Evolutionary conservation across 768 basidiomycete species (phyloP).

Genomic region (Tulasnella sp.): DNA sequence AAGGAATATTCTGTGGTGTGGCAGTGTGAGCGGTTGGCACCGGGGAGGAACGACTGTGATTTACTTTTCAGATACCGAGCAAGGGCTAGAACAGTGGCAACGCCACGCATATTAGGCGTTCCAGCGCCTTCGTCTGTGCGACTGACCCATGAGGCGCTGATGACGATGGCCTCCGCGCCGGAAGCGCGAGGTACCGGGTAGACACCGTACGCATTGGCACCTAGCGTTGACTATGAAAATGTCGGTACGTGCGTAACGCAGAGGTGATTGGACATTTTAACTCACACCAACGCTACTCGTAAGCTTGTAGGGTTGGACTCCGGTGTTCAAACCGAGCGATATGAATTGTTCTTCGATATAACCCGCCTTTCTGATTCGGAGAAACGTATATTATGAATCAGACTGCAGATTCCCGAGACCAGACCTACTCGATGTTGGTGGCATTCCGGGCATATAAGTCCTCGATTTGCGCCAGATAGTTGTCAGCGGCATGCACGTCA

Average conservation of each 20-base stretch:
- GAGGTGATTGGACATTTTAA: neutral
- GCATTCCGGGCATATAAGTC: conserved; percentile 56
- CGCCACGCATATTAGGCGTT: conserved; percentile 71
- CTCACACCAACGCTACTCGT: neutral
- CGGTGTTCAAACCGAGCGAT: conserved; percentile 67
- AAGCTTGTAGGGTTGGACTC: conserved; percentile 58
- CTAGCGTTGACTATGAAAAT: conserved; percentile 47
- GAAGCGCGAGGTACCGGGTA: conserved; percentile 81
- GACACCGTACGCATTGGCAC: conserved; percentile 79
- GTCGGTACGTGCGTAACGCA: conserved; percentile 6
- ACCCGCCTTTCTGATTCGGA: conserved; percentile 53
- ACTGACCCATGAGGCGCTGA: conserved; percentile 88
- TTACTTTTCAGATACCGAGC: conserved; percentile 78
- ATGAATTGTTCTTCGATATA: conserved; percentile 61
- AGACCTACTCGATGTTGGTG: conserved; percentile 65
- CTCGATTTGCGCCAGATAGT: conserved; percentile 69
- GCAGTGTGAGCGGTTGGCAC: neutral
- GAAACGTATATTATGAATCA: neutral
- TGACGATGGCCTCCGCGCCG: conserved; percentile 88
- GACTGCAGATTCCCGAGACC: neutral
- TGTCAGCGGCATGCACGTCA: conserved; percentile 82
- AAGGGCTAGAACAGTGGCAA: conserved; percentile 80
- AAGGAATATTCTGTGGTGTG: conserved; percentile 63
- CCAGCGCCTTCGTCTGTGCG: conserved; percentile 52
- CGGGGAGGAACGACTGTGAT: conserved; percentile 29